Percentiles rank a stretch among this genome's conserved stretches.
These are phyloP conservation scores for Jamesozyma gamospora DNA, from an alignment of 805 yeast species.

Conservation along the genomic window DNA sequence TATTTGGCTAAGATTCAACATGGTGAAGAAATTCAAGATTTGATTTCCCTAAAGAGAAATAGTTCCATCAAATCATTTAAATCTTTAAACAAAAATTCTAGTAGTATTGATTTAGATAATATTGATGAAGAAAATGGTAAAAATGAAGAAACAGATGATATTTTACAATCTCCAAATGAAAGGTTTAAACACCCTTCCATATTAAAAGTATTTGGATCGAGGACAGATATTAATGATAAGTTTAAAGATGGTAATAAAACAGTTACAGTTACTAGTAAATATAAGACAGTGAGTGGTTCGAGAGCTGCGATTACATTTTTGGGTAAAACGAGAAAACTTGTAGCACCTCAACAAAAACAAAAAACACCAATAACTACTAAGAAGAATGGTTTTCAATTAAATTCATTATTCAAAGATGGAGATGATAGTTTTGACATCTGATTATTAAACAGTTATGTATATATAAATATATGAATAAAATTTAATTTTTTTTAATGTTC, in stretches of 20 bases:
- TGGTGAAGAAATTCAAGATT: conserved; percentile 34
- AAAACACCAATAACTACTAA: not conserved
- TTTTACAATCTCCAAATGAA: conserved; percentile 3
- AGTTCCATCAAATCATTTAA: conserved; percentile 28
- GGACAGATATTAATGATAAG: conserved; percentile 30
- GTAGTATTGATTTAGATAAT: conserved; percentile 12
- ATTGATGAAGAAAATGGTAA: conserved; percentile 3
- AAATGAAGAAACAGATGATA: conserved; percentile 4
- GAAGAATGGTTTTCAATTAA: conserved; percentile 2
- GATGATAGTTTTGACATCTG: conserved; percentile 15
- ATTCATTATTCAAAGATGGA: conserved; percentile 12
- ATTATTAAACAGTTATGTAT: not conserved
- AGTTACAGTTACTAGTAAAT: conserved; percentile 44
- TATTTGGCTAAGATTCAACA: conserved; percentile 18
- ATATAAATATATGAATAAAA: too few relatives aligned
- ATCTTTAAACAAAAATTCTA: not conserved
- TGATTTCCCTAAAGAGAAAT: conserved; percentile 38
- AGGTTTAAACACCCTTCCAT: conserved; percentile 33
- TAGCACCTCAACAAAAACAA: conserved; percentile 16
- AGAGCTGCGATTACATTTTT: conserved; percentile 50
- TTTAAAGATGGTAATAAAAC: conserved; percentile 35
- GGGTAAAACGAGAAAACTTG: conserved; percentile 31
- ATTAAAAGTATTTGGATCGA: conserved; percentile 37
- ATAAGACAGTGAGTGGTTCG: conserved; percentile 45
- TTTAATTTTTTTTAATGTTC: too few relatives aligned